A percentile compares a stretch with the other conserved stretches of the same genome.
Evolutionary conservation across 139 green algal genomes (phyloP).

Genomic region (Ulvella scutata): DNA sequence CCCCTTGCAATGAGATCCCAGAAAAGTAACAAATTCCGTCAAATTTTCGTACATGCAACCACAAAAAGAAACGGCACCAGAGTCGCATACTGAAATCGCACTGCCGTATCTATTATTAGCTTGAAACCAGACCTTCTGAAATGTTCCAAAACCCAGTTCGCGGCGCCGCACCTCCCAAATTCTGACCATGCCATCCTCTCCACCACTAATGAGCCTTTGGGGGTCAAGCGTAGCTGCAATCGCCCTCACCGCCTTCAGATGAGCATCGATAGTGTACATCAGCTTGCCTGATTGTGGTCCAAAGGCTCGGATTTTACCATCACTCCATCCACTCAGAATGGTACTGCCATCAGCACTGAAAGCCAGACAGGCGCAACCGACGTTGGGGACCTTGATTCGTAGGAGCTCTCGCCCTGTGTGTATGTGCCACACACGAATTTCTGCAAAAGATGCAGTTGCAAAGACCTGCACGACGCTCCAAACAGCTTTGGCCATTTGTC

Average conservation of each 20-base stretch:
- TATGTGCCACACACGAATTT: slow-evolving; percentile 67
- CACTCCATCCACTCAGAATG: slow-evolving; percentile 59
- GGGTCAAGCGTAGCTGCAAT: slow-evolving; percentile 42
- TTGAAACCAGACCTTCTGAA: too few relatives aligned
- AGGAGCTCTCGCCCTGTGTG: slow-evolving; percentile 59
- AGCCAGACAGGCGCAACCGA: slow-evolving; percentile 57
- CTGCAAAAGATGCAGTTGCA: slow-evolving; percentile 38
- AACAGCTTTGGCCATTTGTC: too few relatives aligned
- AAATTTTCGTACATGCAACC: too few relatives aligned
- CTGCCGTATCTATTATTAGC: neutral
- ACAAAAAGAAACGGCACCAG: too few relatives aligned
- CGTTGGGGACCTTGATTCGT: slow-evolving; percentile 55
- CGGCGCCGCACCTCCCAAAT: neutral
- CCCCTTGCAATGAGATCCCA: too few relatives aligned
- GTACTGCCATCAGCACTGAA: slow-evolving; percentile 51
- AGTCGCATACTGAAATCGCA: too few relatives aligned
- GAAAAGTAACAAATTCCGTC: too few relatives aligned
- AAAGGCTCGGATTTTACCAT: slow-evolving; percentile 71
- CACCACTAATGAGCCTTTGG: slow-evolving; percentile 42
- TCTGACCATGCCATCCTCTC: slow-evolving; percentile 26
- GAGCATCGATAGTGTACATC: slow-evolving; percentile 66
- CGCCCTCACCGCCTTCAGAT: slow-evolving; percentile 57
- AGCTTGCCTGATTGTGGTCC: slow-evolving; percentile 62
- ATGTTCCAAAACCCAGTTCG: too few relatives aligned
- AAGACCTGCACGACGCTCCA: slow-evolving; percentile 49